Evolutionary conservation across 2,329 filamentous ascomycete genomes (phyloP), one percentile per base, ranked within the genome.

Genomic region (Pseudogymnoascus sp.): DNA sequence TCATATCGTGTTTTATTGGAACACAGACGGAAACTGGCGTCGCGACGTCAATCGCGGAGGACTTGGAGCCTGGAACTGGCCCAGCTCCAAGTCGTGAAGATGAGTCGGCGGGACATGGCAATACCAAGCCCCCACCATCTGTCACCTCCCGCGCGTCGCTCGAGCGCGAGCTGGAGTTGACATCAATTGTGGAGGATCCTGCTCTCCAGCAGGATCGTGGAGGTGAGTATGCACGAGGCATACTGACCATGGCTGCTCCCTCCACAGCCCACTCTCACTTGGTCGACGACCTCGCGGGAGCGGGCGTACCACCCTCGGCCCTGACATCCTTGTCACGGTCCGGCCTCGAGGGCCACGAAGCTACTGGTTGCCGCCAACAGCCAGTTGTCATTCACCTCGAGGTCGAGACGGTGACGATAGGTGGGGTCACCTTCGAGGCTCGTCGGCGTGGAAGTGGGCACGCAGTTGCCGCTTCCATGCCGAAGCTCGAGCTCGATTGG

Each of bases 401-500:
- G 49, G 28, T 55, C 16, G 49, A 55, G 49, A 55, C 49, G n/a
- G 49, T 55, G 49, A 55, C 49, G n/a, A 55, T 55, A 55, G 49
- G 49, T 35, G 49, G 49, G 49, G 49, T 55, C 49, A 33, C 49
- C 28, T 55, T 55, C 28, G 49, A 75, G 35, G 38, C 38, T 61
- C 38, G 40, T 35, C n/a, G 40, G 16, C 38, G 23, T 58, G 60
- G 40, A 55, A 61, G 59, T 28, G 28, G 28, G 16, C 49, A 55
- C 28, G 18, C 28, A 55, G 16, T 55, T 55, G 49, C 49, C 4
- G 49, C 49, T 55, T 55, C 49, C 28, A 33, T 55, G 45, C 45
- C 45, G 45, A 16, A 25, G 8, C 45, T 52, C 12, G 45, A 52
- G 14, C 45, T 52, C 45, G 45, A 52, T 16, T 52, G 45, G 45